phyloP scores from a whole-genome alignment of 2,329 filamentous ascomycete genomes.

The Graphilbum ipis-grandicollis region DNA sequence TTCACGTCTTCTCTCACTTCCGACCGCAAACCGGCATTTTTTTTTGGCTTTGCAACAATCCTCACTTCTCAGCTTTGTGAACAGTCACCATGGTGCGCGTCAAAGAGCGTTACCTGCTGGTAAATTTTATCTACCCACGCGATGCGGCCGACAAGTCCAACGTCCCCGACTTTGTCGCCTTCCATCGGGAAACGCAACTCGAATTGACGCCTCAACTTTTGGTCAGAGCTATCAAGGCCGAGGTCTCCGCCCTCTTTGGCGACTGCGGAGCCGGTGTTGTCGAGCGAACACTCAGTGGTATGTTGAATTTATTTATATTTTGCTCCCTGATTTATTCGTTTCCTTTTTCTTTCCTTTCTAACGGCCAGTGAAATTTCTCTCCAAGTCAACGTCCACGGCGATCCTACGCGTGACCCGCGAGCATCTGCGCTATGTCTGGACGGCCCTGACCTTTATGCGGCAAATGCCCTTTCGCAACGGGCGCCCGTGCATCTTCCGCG shows the following conservation, averaged over 20 bases:
- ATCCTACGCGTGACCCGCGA: constrained; percentile 72
- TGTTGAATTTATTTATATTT: constrained; percentile 5
- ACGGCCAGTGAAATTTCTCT: constrained; percentile 71
- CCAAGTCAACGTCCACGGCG: constrained; percentile 79
- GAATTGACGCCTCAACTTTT: constrained; percentile 50
- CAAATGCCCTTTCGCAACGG: constrained; percentile 43
- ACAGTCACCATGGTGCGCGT: constrained; percentile 66
- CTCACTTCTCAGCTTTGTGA: no score
- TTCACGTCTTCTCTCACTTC: no score
- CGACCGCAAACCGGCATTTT: no score
- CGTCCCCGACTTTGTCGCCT: constrained; percentile 47
- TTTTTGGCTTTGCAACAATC: no score
- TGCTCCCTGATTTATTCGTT: neutral
- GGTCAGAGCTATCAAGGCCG: constrained; percentile 49
- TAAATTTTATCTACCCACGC: constrained; percentile 73
- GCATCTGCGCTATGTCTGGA: constrained; percentile 80
- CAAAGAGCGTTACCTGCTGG: constrained; percentile 89
- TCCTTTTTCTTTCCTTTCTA: neutral
- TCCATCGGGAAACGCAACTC: constrained; percentile 64
- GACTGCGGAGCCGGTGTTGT: constrained; percentile 73
- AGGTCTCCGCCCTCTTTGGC: constrained; percentile 61
- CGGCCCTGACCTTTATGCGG: constrained; percentile 67
- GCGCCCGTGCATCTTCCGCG: constrained; percentile 59
- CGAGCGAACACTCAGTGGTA: constrained; percentile 51
- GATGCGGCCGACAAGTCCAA: constrained; percentile 20